phyloP scores from a whole-genome alignment of 257 asterid species.

The Nicotiana undulata region DNA sequence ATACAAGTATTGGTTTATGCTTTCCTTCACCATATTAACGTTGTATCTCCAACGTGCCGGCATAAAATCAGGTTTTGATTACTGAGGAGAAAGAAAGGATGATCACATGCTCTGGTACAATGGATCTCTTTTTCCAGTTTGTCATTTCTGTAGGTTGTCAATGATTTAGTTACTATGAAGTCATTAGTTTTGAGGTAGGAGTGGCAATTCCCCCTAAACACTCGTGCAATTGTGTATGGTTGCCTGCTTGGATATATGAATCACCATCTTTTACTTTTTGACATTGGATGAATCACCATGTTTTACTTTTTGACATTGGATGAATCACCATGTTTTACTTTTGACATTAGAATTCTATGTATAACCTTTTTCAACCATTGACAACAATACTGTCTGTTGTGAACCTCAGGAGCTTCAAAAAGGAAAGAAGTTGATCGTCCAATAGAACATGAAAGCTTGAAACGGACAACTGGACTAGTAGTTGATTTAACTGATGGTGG shows the following conservation, averaged over 20 bases:
- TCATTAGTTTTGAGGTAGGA: not conserved
- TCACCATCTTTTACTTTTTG: not conserved
- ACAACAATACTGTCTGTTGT: conserved; percentile 19
- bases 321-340: not conserved
- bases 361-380: conserved; percentile 1
- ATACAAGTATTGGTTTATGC: too few species aligned
- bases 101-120: not conserved
- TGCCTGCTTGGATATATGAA: not conserved
- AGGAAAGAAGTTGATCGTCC: conserved; percentile 39
- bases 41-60: too few species aligned
- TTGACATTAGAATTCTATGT: not conserved
- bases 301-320: not conserved
- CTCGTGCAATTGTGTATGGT: not conserved
- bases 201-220: not conserved
- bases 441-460: conserved; percentile 36
- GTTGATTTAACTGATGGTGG: conserved; percentile 19
- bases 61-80: too few species aligned
- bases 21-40: too few species aligned
- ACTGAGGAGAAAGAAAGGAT: not conserved
- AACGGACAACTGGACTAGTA: conserved; percentile 26
- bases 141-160: not conserved
- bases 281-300: not conserved
- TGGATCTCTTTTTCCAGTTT: not conserved
- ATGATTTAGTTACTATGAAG: not conserved
- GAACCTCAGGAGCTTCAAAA: conserved; percentile 22